Conservation (phyloP, 2,329 filamentous ascomycete species). For the Dothistroma septosporum region DNA sequence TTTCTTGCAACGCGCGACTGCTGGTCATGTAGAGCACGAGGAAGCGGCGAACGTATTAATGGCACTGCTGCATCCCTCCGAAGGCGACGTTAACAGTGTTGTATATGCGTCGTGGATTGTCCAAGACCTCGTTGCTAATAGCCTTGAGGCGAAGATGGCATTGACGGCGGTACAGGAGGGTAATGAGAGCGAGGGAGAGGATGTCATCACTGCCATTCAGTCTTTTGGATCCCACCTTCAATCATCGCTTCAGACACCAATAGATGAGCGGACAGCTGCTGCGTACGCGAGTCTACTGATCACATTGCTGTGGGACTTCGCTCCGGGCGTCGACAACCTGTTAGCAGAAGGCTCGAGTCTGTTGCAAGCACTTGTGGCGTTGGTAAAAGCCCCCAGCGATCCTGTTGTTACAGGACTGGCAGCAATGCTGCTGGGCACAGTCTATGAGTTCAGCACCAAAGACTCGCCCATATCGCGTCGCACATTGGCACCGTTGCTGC, state of each 20-base stretch:
- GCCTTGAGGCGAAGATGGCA: slow-evolving; percentile 70
- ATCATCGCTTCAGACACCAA: slow-evolving; percentile 60
- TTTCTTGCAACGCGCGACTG: slow-evolving; percentile 83
- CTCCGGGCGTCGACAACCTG: slow-evolving; percentile 88
- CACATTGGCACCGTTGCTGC: slow-evolving; percentile 74
- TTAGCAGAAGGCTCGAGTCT: slow-evolving; percentile 87
- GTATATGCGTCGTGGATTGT: slow-evolving; percentile 88
- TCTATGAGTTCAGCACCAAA: slow-evolving; percentile 97
- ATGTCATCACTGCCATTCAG: slow-evolving; percentile 92
- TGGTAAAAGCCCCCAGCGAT: slow-evolving; percentile 58
- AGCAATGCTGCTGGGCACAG: slow-evolving; percentile 76
- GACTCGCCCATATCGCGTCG: slow-evolving; percentile 84
- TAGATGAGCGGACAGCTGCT: slow-evolving; percentile 74
- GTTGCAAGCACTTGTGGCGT: slow-evolving; percentile 47
- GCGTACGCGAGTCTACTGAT: slow-evolving; percentile 87
- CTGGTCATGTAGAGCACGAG: slow-evolving; percentile 79
- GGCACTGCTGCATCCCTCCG: slow-evolving; percentile 66
- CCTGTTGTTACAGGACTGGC: slow-evolving; percentile 59
- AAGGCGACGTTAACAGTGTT: slow-evolving; percentile 74
- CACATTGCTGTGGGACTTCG: slow-evolving; percentile 88
- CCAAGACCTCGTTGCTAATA: slow-evolving; percentile 79
- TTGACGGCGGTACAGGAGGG: slow-evolving; percentile 84
- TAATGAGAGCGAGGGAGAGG: slow-evolving; percentile 82
- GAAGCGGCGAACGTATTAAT: slow-evolving; percentile 78
- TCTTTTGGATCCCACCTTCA: slow-evolving; percentile 82